Conservation (phyloP, 2,329 filamentous ascomycete genomes). For the Exserohilum rostratum region DNA sequence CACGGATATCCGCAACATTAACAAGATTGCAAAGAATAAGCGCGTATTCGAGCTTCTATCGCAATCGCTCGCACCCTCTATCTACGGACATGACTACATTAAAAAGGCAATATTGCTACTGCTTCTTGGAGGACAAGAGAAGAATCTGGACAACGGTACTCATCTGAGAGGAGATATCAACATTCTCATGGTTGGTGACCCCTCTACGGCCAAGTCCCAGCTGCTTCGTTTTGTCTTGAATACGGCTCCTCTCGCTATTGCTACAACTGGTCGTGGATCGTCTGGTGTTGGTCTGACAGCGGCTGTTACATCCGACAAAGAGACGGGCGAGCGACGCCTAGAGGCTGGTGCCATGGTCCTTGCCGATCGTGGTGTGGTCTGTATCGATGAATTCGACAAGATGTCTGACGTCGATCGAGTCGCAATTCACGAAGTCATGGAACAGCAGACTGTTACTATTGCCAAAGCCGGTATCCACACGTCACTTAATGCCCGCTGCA, state of each 20-base stretch:
- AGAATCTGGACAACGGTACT: constrained; percentile 97
- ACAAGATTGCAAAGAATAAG: constrained; percentile 93
- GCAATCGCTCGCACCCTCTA: constrained; percentile 93
- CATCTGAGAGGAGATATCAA: constrained; percentile 99
- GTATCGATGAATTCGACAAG: constrained; percentile 99
- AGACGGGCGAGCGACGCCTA: constrained; percentile 91
- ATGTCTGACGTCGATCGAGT: constrained; percentile 99
- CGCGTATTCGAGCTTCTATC: constrained; percentile 92
- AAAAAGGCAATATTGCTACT: constrained; percentile 97
- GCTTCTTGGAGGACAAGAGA: constrained; percentile 94
- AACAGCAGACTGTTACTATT: constrained; percentile 98
- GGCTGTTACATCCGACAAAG: constrained; percentile 94
- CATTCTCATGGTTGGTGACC: constrained; percentile 98
- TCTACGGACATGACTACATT: constrained; percentile 95
- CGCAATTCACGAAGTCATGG: constrained; percentile 99
- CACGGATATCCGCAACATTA: constrained; percentile 97
- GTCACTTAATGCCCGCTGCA: constrained; percentile 93
- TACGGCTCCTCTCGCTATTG: constrained; percentile 93
- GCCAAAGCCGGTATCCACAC: constrained; percentile 99
- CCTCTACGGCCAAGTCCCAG: constrained; percentile 98
- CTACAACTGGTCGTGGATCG: constrained; percentile 93
- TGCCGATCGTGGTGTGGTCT: constrained; percentile 93
- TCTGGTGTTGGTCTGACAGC: constrained; percentile 98
- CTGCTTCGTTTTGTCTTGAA: constrained; percentile 95
- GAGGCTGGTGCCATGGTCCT: constrained; percentile 99